phyloP scores from a whole-genome alignment of 106 monocot species.

The Dendrobium chrysotoxum region DNA sequence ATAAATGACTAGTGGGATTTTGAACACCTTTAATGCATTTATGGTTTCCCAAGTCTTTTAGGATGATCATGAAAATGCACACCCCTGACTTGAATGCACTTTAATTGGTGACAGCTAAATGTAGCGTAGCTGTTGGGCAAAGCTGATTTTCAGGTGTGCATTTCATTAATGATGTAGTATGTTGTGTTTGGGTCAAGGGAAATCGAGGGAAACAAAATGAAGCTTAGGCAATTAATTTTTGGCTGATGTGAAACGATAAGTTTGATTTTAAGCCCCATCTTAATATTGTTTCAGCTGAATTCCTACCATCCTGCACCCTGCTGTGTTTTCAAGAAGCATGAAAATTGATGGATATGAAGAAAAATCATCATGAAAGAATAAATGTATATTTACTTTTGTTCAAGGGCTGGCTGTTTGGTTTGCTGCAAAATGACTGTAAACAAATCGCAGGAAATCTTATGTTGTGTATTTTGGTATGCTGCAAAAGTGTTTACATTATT shows the following conservation, averaged over 20 bases:
- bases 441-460: not conserved
- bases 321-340: not conserved
- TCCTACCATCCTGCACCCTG: not conserved
- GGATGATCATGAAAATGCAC: not conserved
- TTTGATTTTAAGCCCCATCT: too few species aligned
- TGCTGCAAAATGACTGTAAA: not conserved
- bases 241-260: too few species aligned
- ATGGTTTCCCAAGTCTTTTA: not conserved
- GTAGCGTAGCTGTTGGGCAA: not conserved
- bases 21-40: slow-evolving; percentile 1
- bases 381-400: not conserved
- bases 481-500: not conserved
- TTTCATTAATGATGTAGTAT: not conserved
- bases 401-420: not conserved
- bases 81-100: not conserved
- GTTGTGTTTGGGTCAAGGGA: not conserved
- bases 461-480: not conserved
- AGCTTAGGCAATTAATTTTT: too few species aligned
- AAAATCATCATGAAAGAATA: not conserved
- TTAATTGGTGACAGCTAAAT: not conserved
- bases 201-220: not conserved
- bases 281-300: not conserved
- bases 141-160: not conserved
- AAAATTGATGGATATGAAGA: not conserved
- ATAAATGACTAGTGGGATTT: not conserved